Evolutionary conservation across 75 land plant species (phyloP).

Genomic region (Sequoia sempervirens): DNA sequence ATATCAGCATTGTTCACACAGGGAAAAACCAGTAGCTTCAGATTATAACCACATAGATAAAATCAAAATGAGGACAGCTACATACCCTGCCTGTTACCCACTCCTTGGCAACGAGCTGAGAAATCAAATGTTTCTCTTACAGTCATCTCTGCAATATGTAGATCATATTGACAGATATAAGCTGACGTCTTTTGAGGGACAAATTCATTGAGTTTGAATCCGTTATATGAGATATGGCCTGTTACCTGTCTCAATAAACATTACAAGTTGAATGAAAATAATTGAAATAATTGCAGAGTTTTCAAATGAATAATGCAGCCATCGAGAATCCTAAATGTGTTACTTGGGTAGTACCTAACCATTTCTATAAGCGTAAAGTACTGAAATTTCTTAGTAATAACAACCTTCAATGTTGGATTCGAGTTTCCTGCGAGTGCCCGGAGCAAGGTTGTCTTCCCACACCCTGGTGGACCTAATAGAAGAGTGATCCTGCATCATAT

Average conservation of each 20-base stretch:
- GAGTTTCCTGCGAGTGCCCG: slow-evolving; percentile 15
- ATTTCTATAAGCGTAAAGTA: neutral
- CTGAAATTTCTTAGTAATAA: neutral
- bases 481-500: slow-evolving; percentile 4
- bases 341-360: no score
- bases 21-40: no score
- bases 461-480: slow-evolving; percentile 22
- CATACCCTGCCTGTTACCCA: slow-evolving; percentile 39
- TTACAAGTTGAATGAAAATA: neutral
- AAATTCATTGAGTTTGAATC: slow-evolving; percentile 40
- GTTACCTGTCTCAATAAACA: slow-evolving; percentile 15
- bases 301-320: neutral
- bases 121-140: slow-evolving; percentile 61
- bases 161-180: slow-evolving; percentile 52
- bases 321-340: neutral
- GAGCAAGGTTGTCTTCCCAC: slow-evolving; percentile 21
- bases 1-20: no score
- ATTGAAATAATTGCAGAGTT: neutral
- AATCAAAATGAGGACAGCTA: neutral
- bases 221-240: slow-evolving; percentile 52
- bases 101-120: slow-evolving; percentile 46
- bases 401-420: slow-evolving; percentile 14
- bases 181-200: slow-evolving; percentile 54
- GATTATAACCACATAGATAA: neutral
- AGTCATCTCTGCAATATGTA: slow-evolving; percentile 49